Conservation (phyloP, 2,329 filamentous ascomycete genomes). For the Venturiaceae sp. region DNA sequence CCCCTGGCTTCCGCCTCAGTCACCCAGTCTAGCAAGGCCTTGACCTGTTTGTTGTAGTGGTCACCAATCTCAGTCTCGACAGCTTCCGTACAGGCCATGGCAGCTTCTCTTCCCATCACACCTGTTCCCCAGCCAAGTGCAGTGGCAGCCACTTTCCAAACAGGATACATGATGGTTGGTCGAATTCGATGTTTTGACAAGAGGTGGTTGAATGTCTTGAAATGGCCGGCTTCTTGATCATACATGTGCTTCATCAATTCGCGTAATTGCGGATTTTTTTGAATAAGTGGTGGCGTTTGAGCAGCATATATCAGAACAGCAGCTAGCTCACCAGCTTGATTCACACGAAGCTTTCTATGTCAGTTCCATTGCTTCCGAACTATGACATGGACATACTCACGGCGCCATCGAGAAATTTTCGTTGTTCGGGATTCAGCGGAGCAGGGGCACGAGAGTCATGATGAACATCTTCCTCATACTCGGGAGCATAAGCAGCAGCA, state of each 20-base stretch:
- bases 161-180: constrained; percentile 82
- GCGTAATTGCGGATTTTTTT: constrained; percentile 75
- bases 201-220: constrained; percentile 74
- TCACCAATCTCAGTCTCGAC: constrained; percentile 96
- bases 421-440: constrained; percentile 21
- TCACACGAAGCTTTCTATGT: constrained; percentile 64
- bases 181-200: constrained; percentile 81
- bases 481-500: constrained; percentile 10
- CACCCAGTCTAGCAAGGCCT: constrained; percentile 72
- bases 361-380: neutral
- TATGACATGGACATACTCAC: constrained; percentile 8
- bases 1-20: constrained; percentile 64
- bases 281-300: constrained; percentile 73
- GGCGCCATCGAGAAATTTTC: constrained; percentile 27
- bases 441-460: neutral
- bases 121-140: constrained; percentile 84
- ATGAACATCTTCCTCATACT: neutral
- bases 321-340: constrained; percentile 95
- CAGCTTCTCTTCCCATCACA: constrained; percentile 79
- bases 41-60: constrained; percentile 91
- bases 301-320: constrained; percentile 89
- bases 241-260: constrained; percentile 97
- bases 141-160: constrained; percentile 76
- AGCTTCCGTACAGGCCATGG: constrained; percentile 97
- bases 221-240: constrained; percentile 85